Base-by-base conservation (phyloP, 177 flowering plant genomes). In the Vitis hybrid region DNA sequence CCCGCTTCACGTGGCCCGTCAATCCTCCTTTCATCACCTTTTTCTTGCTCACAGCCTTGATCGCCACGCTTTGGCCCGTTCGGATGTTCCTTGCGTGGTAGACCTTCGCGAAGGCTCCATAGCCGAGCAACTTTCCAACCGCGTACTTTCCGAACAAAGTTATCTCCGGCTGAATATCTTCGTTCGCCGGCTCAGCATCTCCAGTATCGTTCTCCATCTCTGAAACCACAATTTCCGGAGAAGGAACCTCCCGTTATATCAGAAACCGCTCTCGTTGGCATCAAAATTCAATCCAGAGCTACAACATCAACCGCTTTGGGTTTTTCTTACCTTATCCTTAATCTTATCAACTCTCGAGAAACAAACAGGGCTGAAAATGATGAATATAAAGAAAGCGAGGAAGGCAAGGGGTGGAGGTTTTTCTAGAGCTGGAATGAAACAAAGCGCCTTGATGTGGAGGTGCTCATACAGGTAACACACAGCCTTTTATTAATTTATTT, bases 51-150 rank as follows among this genome's bases (percentile, higher is more conserved):
- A 88, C 77, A 57, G 80, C 75, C 55, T 88, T 88, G 21, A 88
- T 76, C 12, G 92, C 92, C 65, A 88, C 92, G 83, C 88, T 83
- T 74, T 88, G 79, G 1, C 87, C 87, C 6, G 87, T 85, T 3
- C 64, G 50, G 10, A 81, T 35, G 70, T 84, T 70, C 56, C 89
- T 51, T 18, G 79, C 89, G 76, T 85, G 85, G 79, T 84, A 88
- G 16, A 88, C 91, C 75, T 86, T 88, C 6, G 83, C 91, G 65
- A 79, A 88, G 19, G 90, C 89, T 2, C 91, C 91, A 24, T 60
- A 59, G 9, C 91, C 91, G 3, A 88, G 80, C 11, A 88, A 71
- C 73, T 69, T 80, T 13, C 89, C 89, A 54, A 86, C 32, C 75
- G 84, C 89, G 77, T 88, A 88, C 55, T 82, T 86, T 2, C 71